Evolutionary conservation across 2,329 filamentous ascomycete genomes (phyloP), one percentile per base, ranked within the genome.

Genomic region (Pestalotiopsis sp.): DNA sequence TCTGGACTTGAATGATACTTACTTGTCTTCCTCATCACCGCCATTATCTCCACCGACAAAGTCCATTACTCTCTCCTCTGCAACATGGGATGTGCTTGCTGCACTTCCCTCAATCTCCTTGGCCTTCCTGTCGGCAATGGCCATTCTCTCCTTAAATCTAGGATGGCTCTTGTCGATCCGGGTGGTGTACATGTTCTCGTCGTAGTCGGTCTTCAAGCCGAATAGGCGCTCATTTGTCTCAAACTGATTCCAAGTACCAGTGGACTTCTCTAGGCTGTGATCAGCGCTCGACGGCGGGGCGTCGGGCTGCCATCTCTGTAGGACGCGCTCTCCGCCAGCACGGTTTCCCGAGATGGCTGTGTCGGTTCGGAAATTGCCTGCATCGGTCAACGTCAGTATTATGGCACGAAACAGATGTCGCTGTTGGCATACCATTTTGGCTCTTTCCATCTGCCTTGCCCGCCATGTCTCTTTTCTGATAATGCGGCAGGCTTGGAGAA

Each of bases 171-270:
- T 93, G 80, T 99, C 90, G 76, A 99, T 97, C 55, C 89, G 83
- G 11, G 96, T 99, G 1, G 96, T 99, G 82, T 99, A 99, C 58
- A 96, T 90, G 74, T 93, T 94, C 81, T 98, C 96, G 76, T 98
- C 91, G 78, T 98, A 99, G 75, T 94, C 94, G 65, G 92, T 96
- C 80, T 90, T 93, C 52, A 97, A 82, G 45, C 96, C 96, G 77
- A 97, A 98, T 38, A 94, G 89, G 67, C 90, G 87, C 81, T 97
- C 93, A 76, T 98, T 98, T 71, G 88, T 91, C 68, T 93, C 92
- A 76, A 99, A 99, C 79, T 99, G 96, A 78, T 99, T 95, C 96
- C 96, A 99, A 63, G 71, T 84, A 6, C 82, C 83, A 17, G 78
- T 80, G n/a, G 78, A 74, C 64, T 83, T 88, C 75, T 96, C 94